Evolutionary conservation across 2,329 filamentous ascomycete species (phyloP).

Genomic region (Neopestalotiopsis sp.): DNA sequence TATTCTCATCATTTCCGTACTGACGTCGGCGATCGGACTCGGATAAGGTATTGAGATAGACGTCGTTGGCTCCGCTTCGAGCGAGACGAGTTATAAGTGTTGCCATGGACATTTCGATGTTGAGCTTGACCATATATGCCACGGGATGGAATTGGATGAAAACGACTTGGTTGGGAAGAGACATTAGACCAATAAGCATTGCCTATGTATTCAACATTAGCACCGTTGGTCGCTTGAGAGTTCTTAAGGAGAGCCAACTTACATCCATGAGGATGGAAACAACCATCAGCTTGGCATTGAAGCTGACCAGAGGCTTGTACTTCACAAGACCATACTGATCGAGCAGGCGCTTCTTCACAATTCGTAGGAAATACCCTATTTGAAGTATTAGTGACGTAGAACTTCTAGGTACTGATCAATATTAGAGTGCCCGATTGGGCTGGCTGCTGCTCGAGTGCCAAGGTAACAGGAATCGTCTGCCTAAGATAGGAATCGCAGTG

Average conservation of each 20-base stretch:
- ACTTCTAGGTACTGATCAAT: background rate
- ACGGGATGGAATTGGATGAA: slow-evolving; percentile 51
- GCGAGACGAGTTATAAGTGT: slow-evolving; percentile 44
- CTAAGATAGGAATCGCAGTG: background rate
- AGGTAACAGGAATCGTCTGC: too few species aligned
- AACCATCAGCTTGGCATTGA: slow-evolving; percentile 54
- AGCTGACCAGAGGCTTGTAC: slow-evolving; percentile 53
- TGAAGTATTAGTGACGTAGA: background rate
- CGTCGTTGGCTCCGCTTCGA: slow-evolving; percentile 4
- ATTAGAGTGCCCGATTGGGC: background rate
- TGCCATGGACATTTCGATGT: slow-evolving; percentile 58
- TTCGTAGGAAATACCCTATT: slow-evolving; percentile 50
- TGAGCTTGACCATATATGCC: slow-evolving; percentile 51
- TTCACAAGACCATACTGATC: slow-evolving; percentile 52
- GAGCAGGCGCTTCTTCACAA: slow-evolving; percentile 51
- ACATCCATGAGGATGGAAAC: slow-evolving; percentile 56
- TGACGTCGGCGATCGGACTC: slow-evolving; percentile 12
- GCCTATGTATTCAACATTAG: slow-evolving; percentile 22
- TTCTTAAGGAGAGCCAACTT: slow-evolving; percentile 27
- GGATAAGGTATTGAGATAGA: slow-evolving; percentile 13
- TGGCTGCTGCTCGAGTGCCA: background rate
- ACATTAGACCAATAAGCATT: slow-evolving; percentile 49
- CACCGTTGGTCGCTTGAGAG: background rate
- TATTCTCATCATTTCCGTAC: slow-evolving; percentile 9
- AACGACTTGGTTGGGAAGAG: slow-evolving; percentile 48